phyloP scores from a whole-genome alignment of 768 basidiomycete genomes.

The Suillus ampliporus region DNA sequence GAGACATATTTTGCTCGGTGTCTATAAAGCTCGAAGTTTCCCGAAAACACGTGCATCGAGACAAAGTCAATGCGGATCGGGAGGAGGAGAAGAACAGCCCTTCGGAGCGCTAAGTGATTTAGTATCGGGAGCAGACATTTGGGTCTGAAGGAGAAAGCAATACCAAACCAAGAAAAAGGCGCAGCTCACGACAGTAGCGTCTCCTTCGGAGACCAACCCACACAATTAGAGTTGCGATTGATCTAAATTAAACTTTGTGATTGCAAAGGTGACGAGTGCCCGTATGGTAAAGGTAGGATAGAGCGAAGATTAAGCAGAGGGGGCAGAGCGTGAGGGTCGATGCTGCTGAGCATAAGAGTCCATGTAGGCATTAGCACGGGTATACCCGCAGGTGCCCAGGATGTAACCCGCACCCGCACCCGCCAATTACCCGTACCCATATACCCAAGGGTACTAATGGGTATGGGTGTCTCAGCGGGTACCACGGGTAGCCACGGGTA shows the following conservation, averaged over 20 bases:
- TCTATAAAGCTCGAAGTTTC: too few relatives aligned
- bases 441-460: not conserved
- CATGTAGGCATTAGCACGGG: conserved; percentile 11
- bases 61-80: not conserved
- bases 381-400: conserved; percentile 8
- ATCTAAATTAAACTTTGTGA: too few relatives aligned
- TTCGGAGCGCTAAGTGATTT: not conserved
- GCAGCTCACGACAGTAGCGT: not conserved
- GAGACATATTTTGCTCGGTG: too few relatives aligned
- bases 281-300: too few relatives aligned
- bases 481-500: too few relatives aligned
- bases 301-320: too few relatives aligned
- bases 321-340: too few relatives aligned
- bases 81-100: not conserved
- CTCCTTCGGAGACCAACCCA: too few relatives aligned
- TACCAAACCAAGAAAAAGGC: not conserved
- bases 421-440: not conserved
- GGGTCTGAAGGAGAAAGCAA: not conserved
- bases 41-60: not conserved
- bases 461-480: not conserved
- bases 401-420: conserved; percentile 10
- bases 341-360: not conserved
- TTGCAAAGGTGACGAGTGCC: too few relatives aligned
- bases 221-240: too few relatives aligned
- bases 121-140: not conserved